Conservation (phyloP, 345 rosid genomes). For the Lumnitzera littorea region DNA sequence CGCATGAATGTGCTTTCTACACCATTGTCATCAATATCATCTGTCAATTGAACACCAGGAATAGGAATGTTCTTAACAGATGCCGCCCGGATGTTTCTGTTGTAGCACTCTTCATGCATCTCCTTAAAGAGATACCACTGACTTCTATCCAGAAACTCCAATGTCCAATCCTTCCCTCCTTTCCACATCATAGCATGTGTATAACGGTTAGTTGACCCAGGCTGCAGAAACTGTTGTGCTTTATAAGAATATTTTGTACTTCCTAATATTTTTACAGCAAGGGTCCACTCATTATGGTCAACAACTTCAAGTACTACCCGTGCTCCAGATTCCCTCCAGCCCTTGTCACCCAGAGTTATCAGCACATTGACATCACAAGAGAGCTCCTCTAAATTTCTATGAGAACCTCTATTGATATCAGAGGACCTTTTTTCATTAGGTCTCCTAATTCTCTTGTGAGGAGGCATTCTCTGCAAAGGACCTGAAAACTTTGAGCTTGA, state of each 20-base stretch:
- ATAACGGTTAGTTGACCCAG: constrained; percentile 84
- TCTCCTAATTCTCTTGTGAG: constrained; percentile 77
- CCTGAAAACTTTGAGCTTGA: constrained; percentile 41
- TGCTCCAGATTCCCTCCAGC: constrained; percentile 88
- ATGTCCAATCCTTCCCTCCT: constrained; percentile 92
- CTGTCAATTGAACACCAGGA: constrained; percentile 77
- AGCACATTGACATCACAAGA: constrained; percentile 76
- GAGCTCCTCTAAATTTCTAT: constrained; percentile 51
- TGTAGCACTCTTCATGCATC: constrained; percentile 97
- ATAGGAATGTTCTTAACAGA: constrained; percentile 84
- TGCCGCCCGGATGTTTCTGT: constrained; percentile 79
- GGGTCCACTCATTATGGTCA: constrained; percentile 88
- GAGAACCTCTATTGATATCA: constrained; percentile 42
- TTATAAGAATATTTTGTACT: constrained; percentile 60
- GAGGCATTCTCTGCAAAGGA: constrained; percentile 45
- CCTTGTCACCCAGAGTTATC: constrained; percentile 66
- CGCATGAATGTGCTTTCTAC: constrained; percentile 42
- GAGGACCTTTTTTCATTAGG: constrained; percentile 53
- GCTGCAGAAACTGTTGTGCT: constrained; percentile 93
- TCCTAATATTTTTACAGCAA: constrained; percentile 72
- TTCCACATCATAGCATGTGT: constrained; percentile 99
- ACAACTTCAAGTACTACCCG: constrained; percentile 64
- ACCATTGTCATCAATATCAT: constrained; percentile 48
- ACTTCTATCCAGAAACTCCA: constrained; percentile 86
- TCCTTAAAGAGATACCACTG: constrained; percentile 93